These are phyloP conservation scores for Colletotrichum graminicola DNA, from an alignment of 2,329 filamentous ascomycete species.

Conservation along the genomic window DNA sequence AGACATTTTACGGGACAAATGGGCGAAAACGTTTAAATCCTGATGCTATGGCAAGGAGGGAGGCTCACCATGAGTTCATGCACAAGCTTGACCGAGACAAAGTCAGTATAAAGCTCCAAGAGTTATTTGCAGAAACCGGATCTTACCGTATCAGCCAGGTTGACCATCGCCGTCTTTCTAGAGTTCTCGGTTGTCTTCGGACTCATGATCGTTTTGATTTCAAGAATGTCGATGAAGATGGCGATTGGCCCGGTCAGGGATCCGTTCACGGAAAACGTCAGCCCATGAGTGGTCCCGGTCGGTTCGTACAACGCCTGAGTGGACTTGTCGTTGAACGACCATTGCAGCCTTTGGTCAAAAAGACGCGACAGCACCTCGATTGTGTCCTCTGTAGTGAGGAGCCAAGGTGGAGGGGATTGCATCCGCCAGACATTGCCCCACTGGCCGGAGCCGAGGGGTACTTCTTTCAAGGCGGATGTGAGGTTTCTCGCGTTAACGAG, in stretches of 20 bases:
- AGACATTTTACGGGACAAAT: accelerated
- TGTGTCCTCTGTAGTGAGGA: background rate
- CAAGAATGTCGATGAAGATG: background rate
- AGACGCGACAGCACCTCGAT: background rate
- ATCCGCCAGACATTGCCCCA: slow-evolving; percentile 1
- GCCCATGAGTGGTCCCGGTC: background rate
- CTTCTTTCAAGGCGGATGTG: background rate
- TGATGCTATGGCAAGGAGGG: background rate
- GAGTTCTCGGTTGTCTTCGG: slow-evolving; percentile 3
- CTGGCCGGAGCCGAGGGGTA: background rate
- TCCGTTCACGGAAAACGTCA: background rate
- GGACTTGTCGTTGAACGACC: slow-evolving; percentile 19
- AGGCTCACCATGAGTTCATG: slow-evolving; percentile 14
- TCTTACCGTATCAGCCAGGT: slow-evolving; percentile 2
- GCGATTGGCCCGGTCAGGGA: background rate
- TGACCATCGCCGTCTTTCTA: slow-evolving; percentile 1
- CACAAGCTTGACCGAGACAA: background rate
- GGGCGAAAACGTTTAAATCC: background rate
- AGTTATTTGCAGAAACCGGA: background rate
- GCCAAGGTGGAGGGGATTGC: background rate
- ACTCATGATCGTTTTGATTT: background rate
- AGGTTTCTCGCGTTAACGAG: background rate
- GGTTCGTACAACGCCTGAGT: background rate
- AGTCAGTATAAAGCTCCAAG: background rate
- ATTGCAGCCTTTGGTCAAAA: background rate